Percentiles rank a stretch among this genome's conserved stretches.
Evolutionary conservation across 2,329 filamentous ascomycete species (phyloP).

Genomic region (Colletotrichum sp.): DNA sequence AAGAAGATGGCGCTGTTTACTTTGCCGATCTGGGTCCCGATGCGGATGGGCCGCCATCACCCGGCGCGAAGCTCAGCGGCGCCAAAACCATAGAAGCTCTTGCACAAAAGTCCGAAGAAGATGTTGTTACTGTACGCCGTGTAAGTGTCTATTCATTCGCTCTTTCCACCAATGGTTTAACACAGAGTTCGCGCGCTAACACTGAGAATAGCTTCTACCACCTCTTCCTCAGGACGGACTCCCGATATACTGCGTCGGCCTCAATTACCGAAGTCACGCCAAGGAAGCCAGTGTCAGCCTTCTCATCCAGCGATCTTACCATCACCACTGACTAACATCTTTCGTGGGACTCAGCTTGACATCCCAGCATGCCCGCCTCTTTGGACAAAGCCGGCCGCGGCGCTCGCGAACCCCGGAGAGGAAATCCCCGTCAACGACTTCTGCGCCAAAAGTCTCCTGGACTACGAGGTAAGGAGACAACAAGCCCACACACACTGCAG

Average conservation of each 20-base stretch:
- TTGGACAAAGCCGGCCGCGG: background rate
- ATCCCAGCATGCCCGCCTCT: background rate
- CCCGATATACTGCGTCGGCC: background rate
- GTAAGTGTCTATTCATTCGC: background rate
- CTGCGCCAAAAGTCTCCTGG: background rate
- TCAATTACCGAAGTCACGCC: background rate
- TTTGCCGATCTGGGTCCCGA: conserved; percentile 22
- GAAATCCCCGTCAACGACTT: background rate
- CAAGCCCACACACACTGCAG: accelerated
- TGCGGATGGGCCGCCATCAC: background rate
- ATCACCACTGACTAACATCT: background rate
- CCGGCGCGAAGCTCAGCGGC: background rate
- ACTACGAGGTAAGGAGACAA: background rate
- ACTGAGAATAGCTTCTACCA: background rate
- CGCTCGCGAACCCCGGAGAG: background rate
- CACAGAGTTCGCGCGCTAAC: background rate
- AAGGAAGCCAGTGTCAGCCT: background rate
- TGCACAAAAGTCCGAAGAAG: conserved; percentile 24
- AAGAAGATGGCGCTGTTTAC: conserved; percentile 19
- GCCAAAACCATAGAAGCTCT: background rate
- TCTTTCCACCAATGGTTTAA: background rate
- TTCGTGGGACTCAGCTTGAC: background rate
- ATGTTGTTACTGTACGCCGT: background rate
- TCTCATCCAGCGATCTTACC: background rate
- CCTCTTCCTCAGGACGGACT: background rate